phyloP scores from a whole-genome alignment of 2,329 filamentous ascomycete species.

The Clarireedia sp. region DNA sequence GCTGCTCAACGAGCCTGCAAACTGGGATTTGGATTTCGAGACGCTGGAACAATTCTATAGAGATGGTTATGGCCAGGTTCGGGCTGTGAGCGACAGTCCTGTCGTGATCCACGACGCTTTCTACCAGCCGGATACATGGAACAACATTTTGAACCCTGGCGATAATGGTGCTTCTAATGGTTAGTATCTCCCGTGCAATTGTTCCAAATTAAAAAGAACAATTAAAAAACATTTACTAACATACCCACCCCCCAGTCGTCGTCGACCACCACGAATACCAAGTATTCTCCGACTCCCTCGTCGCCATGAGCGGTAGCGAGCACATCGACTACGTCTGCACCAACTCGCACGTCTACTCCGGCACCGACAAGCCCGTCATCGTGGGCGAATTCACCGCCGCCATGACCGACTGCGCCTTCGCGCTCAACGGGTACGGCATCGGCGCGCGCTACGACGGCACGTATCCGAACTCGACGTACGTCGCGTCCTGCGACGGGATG shows the following conservation, averaged over 20 bases:
- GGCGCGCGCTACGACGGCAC: conserved; percentile 52
- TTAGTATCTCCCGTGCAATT: conserved; percentile 37
- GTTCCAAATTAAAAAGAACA: conserved; percentile 10
- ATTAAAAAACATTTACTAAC: conserved; percentile 39
- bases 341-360: conserved; percentile 39
- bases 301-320: conserved; percentile 41
- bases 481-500: conserved; percentile 48
- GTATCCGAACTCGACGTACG: conserved; percentile 36
- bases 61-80: conserved; percentile 41
- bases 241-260: conserved; percentile 33
- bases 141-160: conserved; percentile 47
- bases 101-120: conserved; percentile 56
- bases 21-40: conserved; percentile 29
- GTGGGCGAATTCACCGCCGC: conserved; percentile 63
- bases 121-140: conserved; percentile 46
- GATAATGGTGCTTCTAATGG: conserved; percentile 35
- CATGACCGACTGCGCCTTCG: conserved; percentile 52
- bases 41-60: conserved; percentile 36
- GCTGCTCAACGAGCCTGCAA: conserved; percentile 46
- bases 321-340: conserved; percentile 51
- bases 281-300: conserved; percentile 46
- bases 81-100: conserved; percentile 37
- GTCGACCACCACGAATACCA: conserved; percentile 66
- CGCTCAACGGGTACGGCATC: conserved; percentile 46
- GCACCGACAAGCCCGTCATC: conserved; percentile 57